Percentiles rank a stretch among this genome's conserved stretches.
phyloP scores from a whole-genome alignment of 805 yeast species.

The Kodamaea jinghongensis region DNA sequence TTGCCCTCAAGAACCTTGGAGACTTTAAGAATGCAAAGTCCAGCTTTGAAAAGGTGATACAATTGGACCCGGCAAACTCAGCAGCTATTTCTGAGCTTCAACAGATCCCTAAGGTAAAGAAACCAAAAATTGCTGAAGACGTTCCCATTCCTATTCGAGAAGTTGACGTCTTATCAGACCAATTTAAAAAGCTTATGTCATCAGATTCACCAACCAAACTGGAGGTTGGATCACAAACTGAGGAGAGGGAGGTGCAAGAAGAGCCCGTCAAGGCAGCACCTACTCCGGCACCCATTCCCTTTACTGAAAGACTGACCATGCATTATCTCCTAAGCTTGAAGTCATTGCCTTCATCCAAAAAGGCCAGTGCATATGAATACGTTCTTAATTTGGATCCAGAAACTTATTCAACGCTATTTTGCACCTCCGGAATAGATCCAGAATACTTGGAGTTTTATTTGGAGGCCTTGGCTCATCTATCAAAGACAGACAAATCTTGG shows the following conservation, averaged over 20 bases:
- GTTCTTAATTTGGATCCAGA: constrained; percentile 28
- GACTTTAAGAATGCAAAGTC: constrained; percentile 22
- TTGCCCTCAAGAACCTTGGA: constrained; percentile 33
- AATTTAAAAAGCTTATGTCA: constrained; percentile 19
- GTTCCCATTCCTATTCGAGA: constrained; percentile 33
- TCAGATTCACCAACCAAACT: too few species aligned
- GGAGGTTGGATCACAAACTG: too few species aligned
- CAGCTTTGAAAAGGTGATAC: constrained; percentile 35
- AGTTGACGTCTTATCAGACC: constrained; percentile 44
- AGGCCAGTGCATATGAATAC: constrained; percentile 32
- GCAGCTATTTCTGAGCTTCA: constrained; percentile 38
- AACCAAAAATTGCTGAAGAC: constrained; percentile 5
- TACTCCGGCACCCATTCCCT: constrained; percentile 9
- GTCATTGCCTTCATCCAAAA: constrained; percentile 24
- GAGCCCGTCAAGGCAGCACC: too few species aligned
- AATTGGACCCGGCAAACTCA: constrained; percentile 40
- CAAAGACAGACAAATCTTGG: constrained; percentile 15
- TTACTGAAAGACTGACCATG: constrained; percentile 24
- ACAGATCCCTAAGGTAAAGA: constrained; percentile 6
- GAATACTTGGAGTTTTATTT: constrained; percentile 47
- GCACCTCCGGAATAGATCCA: constrained; percentile 47
- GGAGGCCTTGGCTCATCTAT: constrained; percentile 34
- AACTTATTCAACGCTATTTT: constrained; percentile 31
- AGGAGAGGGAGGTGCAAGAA: too few species aligned
- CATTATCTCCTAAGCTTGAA: constrained; percentile 24